These are phyloP conservation scores for Neurospora tetraspora DNA, from an alignment of 495 filamentous ascomycete genomes.

Conservation along the genomic window DNA sequence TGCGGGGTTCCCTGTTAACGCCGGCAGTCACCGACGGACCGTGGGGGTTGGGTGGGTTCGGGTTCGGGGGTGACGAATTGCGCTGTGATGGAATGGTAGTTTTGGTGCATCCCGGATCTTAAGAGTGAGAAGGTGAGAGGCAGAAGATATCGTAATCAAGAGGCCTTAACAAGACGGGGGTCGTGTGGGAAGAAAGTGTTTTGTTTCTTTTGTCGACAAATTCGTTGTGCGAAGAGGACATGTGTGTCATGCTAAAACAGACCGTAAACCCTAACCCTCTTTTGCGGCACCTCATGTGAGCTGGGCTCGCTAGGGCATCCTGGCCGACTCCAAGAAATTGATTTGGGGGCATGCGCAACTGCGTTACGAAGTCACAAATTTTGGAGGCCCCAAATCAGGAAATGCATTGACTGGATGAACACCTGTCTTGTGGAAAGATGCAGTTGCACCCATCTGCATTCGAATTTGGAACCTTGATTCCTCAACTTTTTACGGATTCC, in stretches of 20 bases:
- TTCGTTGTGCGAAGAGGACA: not conserved
- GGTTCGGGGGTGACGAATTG: not conserved
- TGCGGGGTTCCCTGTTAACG: not conserved
- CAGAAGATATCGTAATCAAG: not conserved
- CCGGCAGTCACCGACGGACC: not conserved
- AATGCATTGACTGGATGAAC: not conserved
- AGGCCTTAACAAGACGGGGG: not conserved
- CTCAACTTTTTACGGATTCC: too few relatives aligned
- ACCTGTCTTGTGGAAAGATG: not conserved
- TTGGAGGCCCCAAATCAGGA: not conserved
- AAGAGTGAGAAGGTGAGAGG: not conserved
- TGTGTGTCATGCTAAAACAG: not conserved
- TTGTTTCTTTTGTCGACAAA: not conserved
- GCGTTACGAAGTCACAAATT: not conserved
- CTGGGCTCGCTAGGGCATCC: not conserved
- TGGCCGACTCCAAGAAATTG: not conserved
- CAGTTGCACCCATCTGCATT: too few relatives aligned
- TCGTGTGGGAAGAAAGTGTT: not conserved
- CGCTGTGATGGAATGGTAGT: not conserved
- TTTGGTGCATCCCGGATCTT: not conserved
- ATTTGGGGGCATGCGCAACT: not conserved
- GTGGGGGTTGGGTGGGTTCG: not conserved
- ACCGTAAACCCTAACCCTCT: not conserved
- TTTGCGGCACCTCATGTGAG: not conserved
- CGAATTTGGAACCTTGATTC: too few relatives aligned